phyloP scores from a whole-genome alignment of 2,329 filamentous ascomycete genomes.

The Talaromyces sp. region DNA sequence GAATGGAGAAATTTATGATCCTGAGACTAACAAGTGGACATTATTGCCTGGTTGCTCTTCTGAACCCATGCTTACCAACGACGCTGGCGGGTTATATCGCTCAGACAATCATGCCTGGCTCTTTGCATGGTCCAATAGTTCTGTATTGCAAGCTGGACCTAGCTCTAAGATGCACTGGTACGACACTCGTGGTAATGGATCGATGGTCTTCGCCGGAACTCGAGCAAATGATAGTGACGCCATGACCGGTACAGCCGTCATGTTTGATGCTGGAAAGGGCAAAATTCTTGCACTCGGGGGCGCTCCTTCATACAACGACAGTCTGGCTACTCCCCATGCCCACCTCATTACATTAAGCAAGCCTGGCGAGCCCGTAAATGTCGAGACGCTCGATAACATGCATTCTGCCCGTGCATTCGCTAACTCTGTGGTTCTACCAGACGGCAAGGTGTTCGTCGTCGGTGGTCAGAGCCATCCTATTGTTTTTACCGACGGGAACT shows the following conservation, averaged over 20 bases:
- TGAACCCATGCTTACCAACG: constrained; percentile 50
- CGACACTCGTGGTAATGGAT: constrained; percentile 44
- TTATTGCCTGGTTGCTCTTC: constrained; percentile 43
- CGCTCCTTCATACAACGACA: constrained; percentile 44
- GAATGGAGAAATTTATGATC: constrained; percentile 55
- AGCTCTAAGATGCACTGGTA: constrained; percentile 58
- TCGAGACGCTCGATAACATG: constrained; percentile 36
- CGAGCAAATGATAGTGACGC: constrained; percentile 46
- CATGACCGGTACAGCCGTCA: constrained; percentile 56
- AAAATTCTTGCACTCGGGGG: constrained; percentile 56
- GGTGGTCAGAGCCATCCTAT: constrained; percentile 44
- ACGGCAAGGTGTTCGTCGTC: constrained; percentile 45
- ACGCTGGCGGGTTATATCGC: constrained; percentile 38
- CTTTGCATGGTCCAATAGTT: constrained; percentile 48
- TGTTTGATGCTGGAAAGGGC: constrained; percentile 55
- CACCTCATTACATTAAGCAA: constrained; percentile 50
- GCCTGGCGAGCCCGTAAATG: constrained; percentile 23
- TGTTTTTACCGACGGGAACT: constrained; percentile 45
- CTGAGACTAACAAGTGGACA: constrained; percentile 47
- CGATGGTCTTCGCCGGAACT: constrained; percentile 40
- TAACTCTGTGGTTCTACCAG: constrained; percentile 45
- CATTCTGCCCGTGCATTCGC: constrained; percentile 39
- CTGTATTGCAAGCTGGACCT: constrained; percentile 55
- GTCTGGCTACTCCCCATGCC: constrained; percentile 43
- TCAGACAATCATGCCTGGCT: constrained; percentile 56